Base-by-base conservation (phyloP, 2,329 filamentous ascomycete genomes). In the Mycosphaerella sp. region DNA sequence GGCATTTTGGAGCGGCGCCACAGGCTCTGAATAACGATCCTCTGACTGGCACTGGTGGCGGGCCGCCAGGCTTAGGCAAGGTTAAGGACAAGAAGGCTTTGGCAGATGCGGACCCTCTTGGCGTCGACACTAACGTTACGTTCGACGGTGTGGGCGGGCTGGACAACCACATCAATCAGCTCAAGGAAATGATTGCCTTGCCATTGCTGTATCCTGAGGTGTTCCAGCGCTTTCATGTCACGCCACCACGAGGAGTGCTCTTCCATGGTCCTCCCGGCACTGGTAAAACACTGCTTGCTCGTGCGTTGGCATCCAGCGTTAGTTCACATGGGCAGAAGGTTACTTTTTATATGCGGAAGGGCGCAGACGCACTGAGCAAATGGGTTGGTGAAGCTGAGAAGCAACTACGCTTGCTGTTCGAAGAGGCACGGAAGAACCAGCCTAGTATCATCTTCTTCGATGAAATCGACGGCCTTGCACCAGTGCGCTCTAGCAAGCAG, bases 391-490 rank as follows among this genome's bases (percentile, higher is more conserved):
- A 98, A 72, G 93, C 95, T 8, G 93, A 98, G 73, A 86, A 92
- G 72, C 93, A 98, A 69, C 81, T 98, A 51, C 85, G 93, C 44
- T 75, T 97, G 54, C 79, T 98, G 4, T 98, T 98, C 61, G 93
- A 97, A 65, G 93, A 98, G 72, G 93, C 93, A 12, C 82, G 92
- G 58, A 93, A 90, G 70, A 97, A 87, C 1, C 93, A 98, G 67
- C 93, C 93, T 0, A 97, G 92, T 70, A 98, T 98, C 72, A 98
- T 98, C 70, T 98, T 98, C 76, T 97, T 98, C 64, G 93, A 98
- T 69, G 93, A 98, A 71, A 98, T 98, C 62, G 93, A 98, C 73
- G 93, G 93, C 52, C 78, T 98, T 60, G 93, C 93, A 2, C 95
- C 93, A 48, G 93, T 97, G 34, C 82, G 93, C 64, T 97, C 93